Evolutionary conservation across 768 basidiomycete species (phyloP).

Genomic region (Gloeophyllum trabeum): DNA sequence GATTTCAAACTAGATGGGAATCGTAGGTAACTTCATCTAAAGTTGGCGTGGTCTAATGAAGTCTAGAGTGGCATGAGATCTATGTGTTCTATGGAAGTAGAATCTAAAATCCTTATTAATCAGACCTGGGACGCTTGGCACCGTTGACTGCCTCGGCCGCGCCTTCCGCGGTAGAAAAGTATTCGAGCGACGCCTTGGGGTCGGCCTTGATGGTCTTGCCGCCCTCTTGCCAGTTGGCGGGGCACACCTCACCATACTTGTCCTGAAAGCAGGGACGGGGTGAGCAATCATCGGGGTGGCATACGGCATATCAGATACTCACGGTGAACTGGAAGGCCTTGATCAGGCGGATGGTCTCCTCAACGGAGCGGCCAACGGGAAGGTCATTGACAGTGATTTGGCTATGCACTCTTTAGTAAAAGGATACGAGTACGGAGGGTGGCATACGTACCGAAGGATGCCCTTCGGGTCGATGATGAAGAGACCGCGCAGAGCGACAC

Average conservation of each 20-base stretch:
- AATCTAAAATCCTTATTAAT: too few species aligned
- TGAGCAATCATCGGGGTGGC: neutral
- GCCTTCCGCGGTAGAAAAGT: constrained; percentile 31
- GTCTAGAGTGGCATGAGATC: too few species aligned
- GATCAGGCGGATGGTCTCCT: constrained; percentile 83
- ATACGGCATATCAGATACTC: constrained; percentile 14
- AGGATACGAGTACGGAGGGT: constrained; percentile 2
- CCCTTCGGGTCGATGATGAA: constrained; percentile 87
- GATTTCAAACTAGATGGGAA: too few species aligned
- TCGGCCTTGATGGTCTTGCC: constrained; percentile 75
- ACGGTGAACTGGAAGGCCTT: constrained; percentile 91
- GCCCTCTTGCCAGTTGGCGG: constrained; percentile 82
- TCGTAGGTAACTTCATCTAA: too few species aligned
- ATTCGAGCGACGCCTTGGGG: constrained; percentile 62
- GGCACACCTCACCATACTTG: constrained; percentile 86
- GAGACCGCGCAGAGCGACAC: constrained; percentile 77
- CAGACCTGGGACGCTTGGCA: neutral
- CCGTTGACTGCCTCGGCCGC: neutral
- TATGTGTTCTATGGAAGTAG: too few species aligned
- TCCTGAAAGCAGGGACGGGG: constrained; percentile 35
- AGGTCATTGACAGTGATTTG: constrained; percentile 89
- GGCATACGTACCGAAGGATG: constrained; percentile 38
- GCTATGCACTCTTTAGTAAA: too few species aligned
- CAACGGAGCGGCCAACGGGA: constrained; percentile 91
- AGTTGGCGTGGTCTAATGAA: too few species aligned